Evolutionary conservation across 805 yeast genomes (phyloP), one percentile per base, ranked within the genome.

Genomic region (Ogataea nonfermentans): DNA sequence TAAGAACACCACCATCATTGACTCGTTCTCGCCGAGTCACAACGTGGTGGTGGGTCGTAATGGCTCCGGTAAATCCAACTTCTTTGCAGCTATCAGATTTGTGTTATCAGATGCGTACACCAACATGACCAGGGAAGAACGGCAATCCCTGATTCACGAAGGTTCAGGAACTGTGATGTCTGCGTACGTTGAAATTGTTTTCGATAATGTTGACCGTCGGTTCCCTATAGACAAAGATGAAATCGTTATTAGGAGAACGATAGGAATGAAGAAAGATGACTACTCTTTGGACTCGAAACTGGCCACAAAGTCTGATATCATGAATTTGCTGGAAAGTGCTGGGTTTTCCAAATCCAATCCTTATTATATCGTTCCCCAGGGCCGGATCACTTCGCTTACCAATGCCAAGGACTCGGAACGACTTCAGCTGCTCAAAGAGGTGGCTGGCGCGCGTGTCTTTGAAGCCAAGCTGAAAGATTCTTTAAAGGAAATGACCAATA

Each of bases 61-160:
- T 63, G 97, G 97, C n/a, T 85, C 96, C 7, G 99, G 99, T 7
- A 91, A 93, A 60, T 86, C 96, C 28, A 91, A 93, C 61, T 84
- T 91, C 64, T 93, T 91, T 61, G 89, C 96, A 11, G 98, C 99
- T 9, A 84, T 91, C 41, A 70, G 97, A 46, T 93, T 90, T 65
- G 97, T 89, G 9, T 62, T 93, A 14, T 82, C 95, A 32, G 97
- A 91, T 57, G 95, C 91, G 24, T 87, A 85, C 59, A 82, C 86
- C 3, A 84, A 87, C 57, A 74, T 90, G 81, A 70, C 81, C 16
- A 67, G 91, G 48, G 95, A 88, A 50, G 95, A 88, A 55, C 73
- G 96, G 48, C 90, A 84, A 53, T 84, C 90, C 2, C 68, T 90
- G 42, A 82, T 90, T 37, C 95, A 90, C 53, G 96, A 88, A 57